Evolutionary conservation across 164 flowering plant genomes (phyloP).

Genomic region (Vitis vinifera): ASM3070453v1 NC_081821.1:8447501-8448000

Average conservation of each 20-base stretch:
- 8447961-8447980: constrained; percentile 62
- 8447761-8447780: background rate
- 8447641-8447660: no score
- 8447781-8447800: background rate
- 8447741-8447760: background rate
- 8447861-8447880: constrained; percentile 49
- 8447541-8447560: no score
- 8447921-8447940: constrained; percentile 49
- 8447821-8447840: constrained; percentile 45
- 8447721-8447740: no score
- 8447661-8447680: no score
- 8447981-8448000: constrained; percentile 66
- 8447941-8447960: constrained; percentile 95
- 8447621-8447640: no score
- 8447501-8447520: no score
- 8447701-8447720: background rate
- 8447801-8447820: constrained; percentile 45
- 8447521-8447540: no score
- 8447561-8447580: no score
- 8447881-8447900: constrained; percentile 63
- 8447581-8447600: no score
- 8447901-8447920: constrained; percentile 52
- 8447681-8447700: no score
- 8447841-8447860: constrained; percentile 47
- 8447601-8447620: no score